Base-by-base conservation (phyloP, 83 land plant genomes). In the Thuja plicata region DNA sequence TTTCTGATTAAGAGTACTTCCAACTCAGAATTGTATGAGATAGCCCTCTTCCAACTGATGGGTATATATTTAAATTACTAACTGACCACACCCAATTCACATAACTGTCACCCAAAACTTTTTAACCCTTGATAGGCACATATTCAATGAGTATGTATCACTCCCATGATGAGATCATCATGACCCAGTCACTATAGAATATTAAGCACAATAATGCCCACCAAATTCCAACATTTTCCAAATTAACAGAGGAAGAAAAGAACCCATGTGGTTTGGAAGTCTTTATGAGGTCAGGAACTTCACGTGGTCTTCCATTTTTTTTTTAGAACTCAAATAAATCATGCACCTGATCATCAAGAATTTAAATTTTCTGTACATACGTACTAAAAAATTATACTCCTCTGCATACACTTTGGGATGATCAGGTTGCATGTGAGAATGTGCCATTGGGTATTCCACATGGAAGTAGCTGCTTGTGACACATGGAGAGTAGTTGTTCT, bases 271-370 rank as follows among this genome's bases (percentile, higher is more conserved):
- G 62, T 2, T 84, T 55, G 17, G 66, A 62, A 13, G 86, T 30
- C 2, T 54, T 34, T 10, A 52, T 84, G 60, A 15, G 50, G 30
- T 17, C 66, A 84, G 86, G 34, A 35, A 19, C 15, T 5, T 54
- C 86, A 84, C 86, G 54, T 84, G 86, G 66, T 30, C 82, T 78
- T 78, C 86, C 10, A 13, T 52, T 84, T 5, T 80, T 80, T 80
- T 80, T 38, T 40, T 8, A 1, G 27, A 80, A 24, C 27, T 80
- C 10, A 66, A 27, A 24, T 8, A 27, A 66, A 27, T 5, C n/a
- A 2, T 24, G 71, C n/a, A 24, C 10, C 71, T 66, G 6, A 24
- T 80, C 46, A 27, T 80, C 16, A 13, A 41, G 48, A 21, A 79
- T 6, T 66, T 80, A 43, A 80, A 80, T 80, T 80, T 45, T 43